These are phyloP conservation scores for Oldenlandia corymbosa DNA, from an alignment of 257 asterid genomes.

Conservation along the genomic window DNA sequence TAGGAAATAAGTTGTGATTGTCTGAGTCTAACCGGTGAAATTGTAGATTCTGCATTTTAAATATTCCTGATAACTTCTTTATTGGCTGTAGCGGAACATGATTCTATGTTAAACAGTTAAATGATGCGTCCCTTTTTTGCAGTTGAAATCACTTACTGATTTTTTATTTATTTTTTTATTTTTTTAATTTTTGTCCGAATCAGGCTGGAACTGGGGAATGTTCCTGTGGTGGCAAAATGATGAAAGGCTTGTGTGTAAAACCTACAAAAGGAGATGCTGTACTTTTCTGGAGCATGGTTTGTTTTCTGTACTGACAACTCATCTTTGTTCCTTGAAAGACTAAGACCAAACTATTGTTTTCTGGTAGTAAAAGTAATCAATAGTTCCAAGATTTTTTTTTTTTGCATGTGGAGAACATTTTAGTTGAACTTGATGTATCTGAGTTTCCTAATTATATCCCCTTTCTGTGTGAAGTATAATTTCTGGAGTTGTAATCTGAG, in stretches of 20 bases:
- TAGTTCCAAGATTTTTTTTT: neutral
- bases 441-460: neutral
- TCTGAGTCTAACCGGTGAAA: too few species aligned
- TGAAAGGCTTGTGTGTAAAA: conserved; percentile 65
- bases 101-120: neutral
- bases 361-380: neutral
- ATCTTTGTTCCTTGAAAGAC: conserved; percentile 2
- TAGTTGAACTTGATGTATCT: neutral
- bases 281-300: conserved; percentile 95
- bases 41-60: neutral
- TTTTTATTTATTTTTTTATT: neutral
- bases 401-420: neutral
- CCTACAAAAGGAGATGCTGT: conserved; percentile 80
- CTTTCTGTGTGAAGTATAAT: neutral
- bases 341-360: neutral
- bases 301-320: conserved; percentile 19
- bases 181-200: neutral
- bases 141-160: neutral
- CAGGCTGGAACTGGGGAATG: conserved; percentile 76
- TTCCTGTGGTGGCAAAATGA: conserved; percentile 76
- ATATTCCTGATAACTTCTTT: too few species aligned
- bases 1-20: too few species aligned
- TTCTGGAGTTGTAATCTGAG: neutral
- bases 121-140: neutral
- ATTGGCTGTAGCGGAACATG: too few species aligned